These are phyloP conservation scores for Aotearoamyces nothofagi DNA, from an alignment of 2,329 filamentous ascomycete species.

Conservation along the genomic window DNA sequence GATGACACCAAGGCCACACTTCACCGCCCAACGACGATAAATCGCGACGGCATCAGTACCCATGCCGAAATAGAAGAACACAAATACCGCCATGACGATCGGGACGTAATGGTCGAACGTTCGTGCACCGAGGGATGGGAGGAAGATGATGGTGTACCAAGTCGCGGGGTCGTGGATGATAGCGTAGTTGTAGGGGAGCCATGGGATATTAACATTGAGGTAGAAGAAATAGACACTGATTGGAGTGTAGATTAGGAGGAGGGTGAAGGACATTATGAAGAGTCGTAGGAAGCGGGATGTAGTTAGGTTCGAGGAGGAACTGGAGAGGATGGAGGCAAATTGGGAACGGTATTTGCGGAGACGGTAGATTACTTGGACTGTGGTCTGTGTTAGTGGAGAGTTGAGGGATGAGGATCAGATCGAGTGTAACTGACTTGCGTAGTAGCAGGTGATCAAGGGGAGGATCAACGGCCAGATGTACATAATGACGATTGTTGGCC, in stretches of 20 bases:
- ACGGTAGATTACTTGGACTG: too few species aligned
- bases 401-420: background rate
- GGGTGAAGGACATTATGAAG: conserved; percentile 36
- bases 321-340: conserved; percentile 37
- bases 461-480: conserved; percentile 40
- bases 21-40: conserved; percentile 23
- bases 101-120: conserved; percentile 43
- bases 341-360: conserved; percentile 42
- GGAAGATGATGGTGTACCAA: conserved; percentile 32
- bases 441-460: conserved; percentile 34
- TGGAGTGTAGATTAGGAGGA: conserved; percentile 35
- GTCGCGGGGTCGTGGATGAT: conserved; percentile 29
- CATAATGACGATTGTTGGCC: conserved; percentile 37
- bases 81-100: conserved; percentile 33
- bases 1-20: conserved; percentile 10
- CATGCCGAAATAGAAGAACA: conserved; percentile 51
- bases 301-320: conserved; percentile 32
- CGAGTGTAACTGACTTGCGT: conserved; percentile 32
- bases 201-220: conserved; percentile 26
- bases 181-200: conserved; percentile 33
- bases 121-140: conserved; percentile 23
- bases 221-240: conserved; percentile 35
- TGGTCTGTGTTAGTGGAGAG: too few species aligned
- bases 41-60: conserved; percentile 42
- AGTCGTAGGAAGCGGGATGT: conserved; percentile 47